Percentiles rank a stretch among this genome's conserved stretches.
Evolutionary conservation across 768 basidiomycete genomes (phyloP).

Genomic region (Trametes meyenii): DNA sequence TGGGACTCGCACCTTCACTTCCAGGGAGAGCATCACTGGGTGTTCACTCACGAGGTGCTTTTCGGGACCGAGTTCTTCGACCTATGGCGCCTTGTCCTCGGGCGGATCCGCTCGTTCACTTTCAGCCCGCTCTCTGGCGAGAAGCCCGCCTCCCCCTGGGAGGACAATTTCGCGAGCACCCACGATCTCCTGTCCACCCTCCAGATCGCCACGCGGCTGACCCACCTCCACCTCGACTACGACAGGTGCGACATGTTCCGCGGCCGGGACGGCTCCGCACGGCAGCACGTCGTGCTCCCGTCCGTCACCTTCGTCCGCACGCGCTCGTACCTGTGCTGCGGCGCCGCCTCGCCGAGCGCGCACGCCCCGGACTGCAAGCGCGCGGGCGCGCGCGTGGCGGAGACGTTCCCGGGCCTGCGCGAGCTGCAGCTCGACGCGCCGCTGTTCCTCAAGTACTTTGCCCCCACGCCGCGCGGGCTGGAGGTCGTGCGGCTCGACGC

Average conservation of each 20-base stretch:
- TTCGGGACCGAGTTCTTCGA: too few species aligned
- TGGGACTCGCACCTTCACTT: too few species aligned
- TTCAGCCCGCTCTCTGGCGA: too few species aligned
- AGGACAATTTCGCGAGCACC: too few species aligned
- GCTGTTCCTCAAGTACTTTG: neutral
- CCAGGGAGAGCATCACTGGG: too few species aligned
- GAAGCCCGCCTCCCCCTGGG: too few species aligned
- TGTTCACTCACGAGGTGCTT: too few species aligned
- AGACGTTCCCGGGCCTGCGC: neutral
- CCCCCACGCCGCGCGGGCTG: neutral
- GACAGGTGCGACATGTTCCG: neutral
- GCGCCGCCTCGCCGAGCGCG: neutral
- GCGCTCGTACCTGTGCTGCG: neutral
- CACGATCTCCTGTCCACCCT: too few species aligned
- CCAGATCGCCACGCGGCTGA: neutral
- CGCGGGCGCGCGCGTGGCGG: neutral
- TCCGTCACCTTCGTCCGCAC: neutral
- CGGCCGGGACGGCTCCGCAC: neutral
- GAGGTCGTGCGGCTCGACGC: neutral
- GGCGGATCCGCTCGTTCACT: too few species aligned
- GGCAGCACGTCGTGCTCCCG: neutral
- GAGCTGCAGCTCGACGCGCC: slow-evolving; percentile 1
- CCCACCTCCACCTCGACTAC: slow-evolving; percentile 2
- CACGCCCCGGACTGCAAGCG: neutral
- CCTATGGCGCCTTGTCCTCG: too few species aligned